Base-by-base conservation (phyloP, 805 yeast species). In the Ogataea nonfermentans region DNA sequence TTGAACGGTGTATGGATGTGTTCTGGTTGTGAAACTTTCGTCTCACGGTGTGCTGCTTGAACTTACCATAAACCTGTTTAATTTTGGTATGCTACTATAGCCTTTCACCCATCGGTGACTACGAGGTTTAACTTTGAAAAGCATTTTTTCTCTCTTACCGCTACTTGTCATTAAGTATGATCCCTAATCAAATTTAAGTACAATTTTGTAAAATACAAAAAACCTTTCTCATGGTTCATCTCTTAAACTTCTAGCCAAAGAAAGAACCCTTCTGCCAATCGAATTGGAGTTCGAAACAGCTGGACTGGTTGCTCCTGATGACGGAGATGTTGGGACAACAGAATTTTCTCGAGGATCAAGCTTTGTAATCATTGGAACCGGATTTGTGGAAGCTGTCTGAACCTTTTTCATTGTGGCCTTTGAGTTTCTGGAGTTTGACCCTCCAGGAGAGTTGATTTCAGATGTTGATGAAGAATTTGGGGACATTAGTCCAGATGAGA, bases 401-500 rank as follows among this genome's bases (percentile, higher is more conserved):
- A 39, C 38, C 22, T 55, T 57, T n/a, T 45, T 15, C 3, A 53
- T 37, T n/a, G 32, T 32, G 29, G 40, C 37, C 25, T 46, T 40
- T 9, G 41, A 38, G 13, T 29, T 28, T 7, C 36, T 33, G 9
- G 41, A 6, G 23, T 34, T 33, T 4, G 25, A 14, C 6, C 37
- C 27, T 2, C 34, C 38, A 4, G 51, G 51, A 23, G 51, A 47
- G 15, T 34, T 35, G 16, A 44, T 12, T 11, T 50, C 55, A 2
- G 46, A 40, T 7, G 35, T 38, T 6, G 51, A 45, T 2, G 56
- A 47, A 1, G 65, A 53, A 46, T 68, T 71, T 2, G 84, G 82
- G 0, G 85, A 73, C 35, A 73, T 55, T 22, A 76, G 53, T 1
- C 85, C 86, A 0, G 84, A 75, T 0, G 86, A 84, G 43, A 81